Conservation (phyloP, 768 basidiomycete genomes). For the Sporobolomyces phaffii region DNA sequence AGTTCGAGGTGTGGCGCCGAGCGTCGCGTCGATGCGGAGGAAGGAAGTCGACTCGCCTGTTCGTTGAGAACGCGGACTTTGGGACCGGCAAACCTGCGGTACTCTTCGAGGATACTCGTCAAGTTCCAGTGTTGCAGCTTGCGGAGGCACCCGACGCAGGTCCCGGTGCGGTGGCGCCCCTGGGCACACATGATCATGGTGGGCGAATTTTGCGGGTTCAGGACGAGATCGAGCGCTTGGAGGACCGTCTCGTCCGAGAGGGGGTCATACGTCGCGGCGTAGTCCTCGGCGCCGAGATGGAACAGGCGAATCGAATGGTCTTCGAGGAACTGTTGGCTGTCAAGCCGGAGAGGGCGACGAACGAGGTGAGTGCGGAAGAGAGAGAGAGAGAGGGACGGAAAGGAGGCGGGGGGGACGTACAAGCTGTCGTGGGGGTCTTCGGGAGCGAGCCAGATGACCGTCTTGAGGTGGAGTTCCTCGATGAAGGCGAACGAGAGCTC, state of each 20-base stretch:
- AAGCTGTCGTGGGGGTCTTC: conserved; percentile 46
- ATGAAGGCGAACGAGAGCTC: conserved; percentile 42
- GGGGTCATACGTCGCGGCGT: conserved; percentile 37
- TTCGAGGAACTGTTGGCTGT: conserved; percentile 42
- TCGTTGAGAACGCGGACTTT: conserved; percentile 48
- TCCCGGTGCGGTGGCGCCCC: conserved; percentile 47
- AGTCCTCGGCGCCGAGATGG: conserved; percentile 42
- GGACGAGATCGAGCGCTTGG: conserved; percentile 45
- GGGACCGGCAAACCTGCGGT: conserved; percentile 46
- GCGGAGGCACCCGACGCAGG: conserved; percentile 46
- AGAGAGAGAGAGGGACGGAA: not conserved
- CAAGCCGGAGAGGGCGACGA: no score
- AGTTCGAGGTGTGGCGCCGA: no score
- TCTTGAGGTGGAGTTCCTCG: conserved; percentile 36
- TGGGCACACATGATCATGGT: conserved; percentile 47
- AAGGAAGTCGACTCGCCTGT: conserved; percentile 47
- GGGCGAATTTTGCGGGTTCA: conserved; percentile 46
- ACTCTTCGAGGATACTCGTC: conserved; percentile 46
- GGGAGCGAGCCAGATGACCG: conserved; percentile 48
- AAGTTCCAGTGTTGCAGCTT: conserved; percentile 48
- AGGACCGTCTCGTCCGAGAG: conserved; percentile 48
- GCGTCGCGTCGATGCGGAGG: no score
- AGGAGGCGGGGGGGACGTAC: conserved; percentile 39
- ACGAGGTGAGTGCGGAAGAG: no score
- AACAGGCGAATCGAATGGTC: conserved; percentile 45